phyloP scores from a whole-genome alignment of 352 stramenopile species.

The Phytophthora pluvialis region DNA sequence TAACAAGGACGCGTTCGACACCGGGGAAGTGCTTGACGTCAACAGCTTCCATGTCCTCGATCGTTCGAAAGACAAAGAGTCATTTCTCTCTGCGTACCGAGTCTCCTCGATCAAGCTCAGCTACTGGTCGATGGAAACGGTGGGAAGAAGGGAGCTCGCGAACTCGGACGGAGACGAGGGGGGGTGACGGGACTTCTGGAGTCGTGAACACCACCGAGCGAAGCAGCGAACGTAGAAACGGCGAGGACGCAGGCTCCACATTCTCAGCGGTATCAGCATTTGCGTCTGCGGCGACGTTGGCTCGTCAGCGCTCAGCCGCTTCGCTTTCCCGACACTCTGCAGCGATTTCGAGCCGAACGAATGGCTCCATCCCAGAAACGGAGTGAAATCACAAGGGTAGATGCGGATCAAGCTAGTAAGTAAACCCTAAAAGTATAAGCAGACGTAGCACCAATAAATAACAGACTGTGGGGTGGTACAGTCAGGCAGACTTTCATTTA shows the following conservation, averaged over 20 bases:
- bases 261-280: constrained; percentile 64
- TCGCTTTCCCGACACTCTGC: constrained; percentile 60
- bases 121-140: constrained; percentile 38
- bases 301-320: constrained; percentile 57
- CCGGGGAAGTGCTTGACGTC: constrained; percentile 26
- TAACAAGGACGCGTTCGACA: constrained; percentile 6
- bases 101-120: constrained; percentile 18
- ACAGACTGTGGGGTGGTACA: too few relatives aligned
- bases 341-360: constrained; percentile 26
- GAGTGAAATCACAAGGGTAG: constrained; percentile 10
- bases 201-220: not conserved
- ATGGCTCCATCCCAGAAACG: constrained; percentile 21
- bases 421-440: constrained; percentile 2
- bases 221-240: constrained; percentile 1
- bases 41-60: constrained; percentile 23
- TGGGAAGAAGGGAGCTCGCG: constrained; percentile 21
- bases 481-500: too few relatives aligned
- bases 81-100: constrained; percentile 7
- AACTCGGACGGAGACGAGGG: constrained; percentile 26
- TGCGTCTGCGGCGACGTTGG: constrained; percentile 51
- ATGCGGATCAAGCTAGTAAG: too few relatives aligned
- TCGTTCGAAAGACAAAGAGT: constrained; percentile 25
- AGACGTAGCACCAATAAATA: too few relatives aligned
- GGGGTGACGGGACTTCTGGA: constrained; percentile 20
- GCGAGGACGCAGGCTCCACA: constrained; percentile 33